A percentile compares a stretch with the other conserved stretches of the same genome.
Conservation (phyloP, 805 yeast genomes). For the Candida alai region DNA sequence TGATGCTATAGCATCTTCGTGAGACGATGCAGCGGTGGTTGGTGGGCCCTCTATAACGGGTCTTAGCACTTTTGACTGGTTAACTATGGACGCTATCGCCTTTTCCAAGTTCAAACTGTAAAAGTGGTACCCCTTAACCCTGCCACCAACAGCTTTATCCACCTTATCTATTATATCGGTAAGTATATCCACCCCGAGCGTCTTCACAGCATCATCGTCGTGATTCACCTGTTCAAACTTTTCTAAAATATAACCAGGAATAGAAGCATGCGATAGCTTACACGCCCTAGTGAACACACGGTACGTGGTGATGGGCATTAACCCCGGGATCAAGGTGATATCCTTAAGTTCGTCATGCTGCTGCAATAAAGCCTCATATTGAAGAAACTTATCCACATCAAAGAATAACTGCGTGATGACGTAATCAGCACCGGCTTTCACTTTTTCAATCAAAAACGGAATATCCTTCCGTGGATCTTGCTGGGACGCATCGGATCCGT, state of each 20-base stretch:
- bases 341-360: slow-evolving; percentile 36
- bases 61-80: slow-evolving; percentile 50
- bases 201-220: slow-evolving; percentile 75
- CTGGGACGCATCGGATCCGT: slow-evolving; percentile 63
- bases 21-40: slow-evolving; percentile 19
- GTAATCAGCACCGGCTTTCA: slow-evolving; percentile 93
- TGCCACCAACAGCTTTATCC: slow-evolving; percentile 47
- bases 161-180: slow-evolving; percentile 60
- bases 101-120: slow-evolving; percentile 91
- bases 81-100: slow-evolving; percentile 81
- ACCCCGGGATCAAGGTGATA: slow-evolving; percentile 74
- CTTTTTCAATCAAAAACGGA: slow-evolving; percentile 77
- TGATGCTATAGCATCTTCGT: slow-evolving; percentile 38
- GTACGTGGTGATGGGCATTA: slow-evolving; percentile 88
- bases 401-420: slow-evolving; percentile 88
- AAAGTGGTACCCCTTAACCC: slow-evolving; percentile 83
- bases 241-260: slow-evolving; percentile 55
- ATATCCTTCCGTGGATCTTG: slow-evolving; percentile 70
- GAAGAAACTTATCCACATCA: slow-evolving; percentile 73
- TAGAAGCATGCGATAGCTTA: slow-evolving; percentile 81
- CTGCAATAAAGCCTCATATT: slow-evolving; percentile 55
- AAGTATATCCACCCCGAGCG: slow-evolving; percentile 74
- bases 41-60: slow-evolving; percentile 38
- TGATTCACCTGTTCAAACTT: slow-evolving; percentile 54
- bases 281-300: slow-evolving; percentile 82